Evolutionary conservation across 106 monocot genomes (phyloP), one percentile per base, ranked within the genome.

Genomic region (Xerophyta viscosa): DNA sequence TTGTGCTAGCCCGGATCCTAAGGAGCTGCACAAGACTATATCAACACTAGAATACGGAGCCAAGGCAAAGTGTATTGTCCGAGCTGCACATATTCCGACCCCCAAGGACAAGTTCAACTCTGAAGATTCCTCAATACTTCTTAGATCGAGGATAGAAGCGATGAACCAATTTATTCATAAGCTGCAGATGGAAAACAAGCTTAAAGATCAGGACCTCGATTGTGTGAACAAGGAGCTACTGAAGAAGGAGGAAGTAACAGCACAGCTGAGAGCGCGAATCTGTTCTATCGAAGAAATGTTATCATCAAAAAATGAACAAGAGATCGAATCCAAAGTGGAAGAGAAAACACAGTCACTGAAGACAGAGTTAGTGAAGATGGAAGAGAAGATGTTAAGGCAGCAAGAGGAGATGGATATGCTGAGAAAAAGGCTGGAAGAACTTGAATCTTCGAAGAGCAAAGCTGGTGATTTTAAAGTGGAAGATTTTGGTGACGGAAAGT

Each of bases 91-190:
- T 26, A 68, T 73, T 50, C 50, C 86, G 2, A 98, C 85, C 1
- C 86, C 96, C 0, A 73, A 63, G 54, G 78, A 78, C 11, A 70
- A 56, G 17, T 22, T 28, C 46, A 44, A 27, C 26, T 15, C 60
- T 7, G 85, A 81, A 0, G 85, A 86, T 30, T 76, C 81, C 5
- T 59, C 73, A 26, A 27, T 46, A 22, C 46, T 67, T 0, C 53
- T 96, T 19, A 67, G 65, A 27, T 78, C 89, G 22, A 82, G 81
- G 54, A 98, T 98, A 17, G 82, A 46, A 11, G 82, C 82, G 4
- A 85, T 98, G 96, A 90, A 98, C 58, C 89, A 89, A 61, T 85
- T 89, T 71, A 98, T 98, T 46, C 76, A 58, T 31, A 89, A 90
- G 44, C 65, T 98, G 3, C 96, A 98, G 18, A 59, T 61, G 58